phyloP scores from a whole-genome alignment of 257 asterid genomes.

The Solanum pimpinellifolium region DNA sequence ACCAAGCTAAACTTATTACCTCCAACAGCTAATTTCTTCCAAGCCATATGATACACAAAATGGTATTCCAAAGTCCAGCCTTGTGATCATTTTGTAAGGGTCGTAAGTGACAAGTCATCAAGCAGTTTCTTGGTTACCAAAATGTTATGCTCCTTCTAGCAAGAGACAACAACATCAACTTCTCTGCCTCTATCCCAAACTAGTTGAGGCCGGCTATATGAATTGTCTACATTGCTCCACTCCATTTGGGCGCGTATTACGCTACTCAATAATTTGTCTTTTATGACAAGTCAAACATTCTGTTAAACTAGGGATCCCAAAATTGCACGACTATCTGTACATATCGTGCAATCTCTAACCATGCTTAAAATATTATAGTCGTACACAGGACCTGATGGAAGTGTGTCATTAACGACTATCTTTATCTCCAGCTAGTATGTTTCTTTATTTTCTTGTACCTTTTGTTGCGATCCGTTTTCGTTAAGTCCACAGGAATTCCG shows the following conservation, averaged over 20 bases:
- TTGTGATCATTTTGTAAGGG: not conserved
- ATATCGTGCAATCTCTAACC: not conserved
- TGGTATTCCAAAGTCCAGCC: not conserved
- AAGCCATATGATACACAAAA: not conserved
- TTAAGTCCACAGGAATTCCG: not conserved
- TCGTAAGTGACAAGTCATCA: not conserved
- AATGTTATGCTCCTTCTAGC: not conserved
- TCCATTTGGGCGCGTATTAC: not conserved
- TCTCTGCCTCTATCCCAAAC: not conserved
- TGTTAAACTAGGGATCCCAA: not conserved
- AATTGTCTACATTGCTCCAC: not conserved
- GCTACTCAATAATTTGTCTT: not conserved
- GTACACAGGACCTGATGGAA: not conserved
- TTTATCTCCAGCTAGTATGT: not conserved
- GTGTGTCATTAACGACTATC: not conserved
- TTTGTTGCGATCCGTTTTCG: not conserved
- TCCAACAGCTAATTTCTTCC: not conserved
- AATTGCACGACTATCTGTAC: not conserved
- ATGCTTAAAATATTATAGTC: not conserved
- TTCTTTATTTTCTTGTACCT: not conserved
- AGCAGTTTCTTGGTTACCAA: not conserved
- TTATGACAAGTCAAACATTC: not conserved
- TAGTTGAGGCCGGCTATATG: not conserved
- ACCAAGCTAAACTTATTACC: not conserved
- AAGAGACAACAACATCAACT: not conserved